Evolutionary conservation across 140 eudicot genomes (phyloP).

Genomic region (Ambrosia hybrid): DNA sequence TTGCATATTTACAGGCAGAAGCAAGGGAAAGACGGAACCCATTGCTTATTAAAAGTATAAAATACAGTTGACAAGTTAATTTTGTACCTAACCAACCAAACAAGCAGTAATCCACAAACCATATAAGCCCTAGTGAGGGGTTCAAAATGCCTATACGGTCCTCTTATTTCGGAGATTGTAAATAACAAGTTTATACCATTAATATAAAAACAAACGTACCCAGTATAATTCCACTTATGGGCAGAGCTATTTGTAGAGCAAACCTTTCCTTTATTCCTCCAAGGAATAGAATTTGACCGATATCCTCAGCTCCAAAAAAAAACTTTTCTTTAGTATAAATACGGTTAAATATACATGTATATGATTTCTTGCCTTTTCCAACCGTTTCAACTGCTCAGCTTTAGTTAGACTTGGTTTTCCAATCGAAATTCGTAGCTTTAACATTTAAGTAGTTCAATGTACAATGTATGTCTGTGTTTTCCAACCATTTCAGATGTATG

Average conservation of each 20-base stretch:
- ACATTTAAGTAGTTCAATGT: no score
- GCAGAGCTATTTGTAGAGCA: no score
- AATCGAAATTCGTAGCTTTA: no score
- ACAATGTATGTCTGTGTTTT: no score
- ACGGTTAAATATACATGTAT: no score
- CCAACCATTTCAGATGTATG: no score
- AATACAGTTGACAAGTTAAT: slow-evolving; percentile 22
- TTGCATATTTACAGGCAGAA: slow-evolving; percentile 24
- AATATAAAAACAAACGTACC: neutral
- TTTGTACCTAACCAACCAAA: slow-evolving; percentile 1
- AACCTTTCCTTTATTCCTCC: no score
- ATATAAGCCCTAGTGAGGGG: neutral
- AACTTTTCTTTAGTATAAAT: no score
- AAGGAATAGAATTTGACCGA: no score
- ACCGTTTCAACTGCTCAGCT: neutral
- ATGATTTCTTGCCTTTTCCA: neutral
- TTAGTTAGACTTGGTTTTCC: no score
- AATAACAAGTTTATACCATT: neutral
- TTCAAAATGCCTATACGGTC: neutral
- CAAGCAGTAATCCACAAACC: neutral
- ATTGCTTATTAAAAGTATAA: slow-evolving; percentile 23
- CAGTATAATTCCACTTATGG: no score
- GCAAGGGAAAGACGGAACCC: slow-evolving; percentile 18
- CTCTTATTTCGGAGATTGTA: neutral
- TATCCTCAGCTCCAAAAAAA: no score